Base-by-base conservation (phyloP, 352 stramenopile species). In the Pythium monospermum region DNA sequence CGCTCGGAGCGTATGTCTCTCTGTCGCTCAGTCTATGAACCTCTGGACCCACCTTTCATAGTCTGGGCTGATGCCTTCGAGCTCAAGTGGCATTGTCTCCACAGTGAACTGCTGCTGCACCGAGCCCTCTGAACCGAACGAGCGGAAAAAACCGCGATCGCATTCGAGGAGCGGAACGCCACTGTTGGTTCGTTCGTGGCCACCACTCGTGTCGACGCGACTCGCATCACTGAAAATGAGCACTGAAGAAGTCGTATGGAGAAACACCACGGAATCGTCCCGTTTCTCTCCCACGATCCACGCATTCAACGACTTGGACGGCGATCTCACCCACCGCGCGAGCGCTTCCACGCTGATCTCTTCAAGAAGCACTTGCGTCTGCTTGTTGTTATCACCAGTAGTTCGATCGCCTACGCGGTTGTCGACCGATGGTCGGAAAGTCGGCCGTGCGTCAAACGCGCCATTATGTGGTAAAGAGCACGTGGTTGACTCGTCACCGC, bases 101-200 rank as follows among this genome's bases (percentile, higher is more conserved):
- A 62, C 53, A 16, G 76, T 86, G 57, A 90, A 90, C 31, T 77
- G 73, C 39, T 84, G 69, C 21, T 57, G 35, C 40, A 60, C 52
- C 16, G 22, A 35, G 18, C 72, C 73, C 4, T 26, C 22, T 10
- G 65, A 38, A 26, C 69, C 59, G 15, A 73, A 80, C 59, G 60
- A 74, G 4, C 59, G 68, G 52, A 84, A 87, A 55, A 83, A 87
- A 0, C 64, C 60, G 36, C 72, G 40, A 1, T 66, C 46, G 45
- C 61, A 69, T 22, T 70, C 61, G 37, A 70, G 25, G 21, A 69
- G 32, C 22, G 36, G 36, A n/a, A n/a, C n/a, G n/a, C n/a, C n/a
- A n/a, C n/a, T n/a, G n/a, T n/a, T n/a, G n/a, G n/a, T n/a, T n/a
- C n/a, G n/a, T n/a, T n/a, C n/a, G n/a, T n/a, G n/a, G n/a, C n/a